phyloP scores from a whole-genome alignment of 1,139 yeast species.

The Blastobotrys ciferrii region DNA sequence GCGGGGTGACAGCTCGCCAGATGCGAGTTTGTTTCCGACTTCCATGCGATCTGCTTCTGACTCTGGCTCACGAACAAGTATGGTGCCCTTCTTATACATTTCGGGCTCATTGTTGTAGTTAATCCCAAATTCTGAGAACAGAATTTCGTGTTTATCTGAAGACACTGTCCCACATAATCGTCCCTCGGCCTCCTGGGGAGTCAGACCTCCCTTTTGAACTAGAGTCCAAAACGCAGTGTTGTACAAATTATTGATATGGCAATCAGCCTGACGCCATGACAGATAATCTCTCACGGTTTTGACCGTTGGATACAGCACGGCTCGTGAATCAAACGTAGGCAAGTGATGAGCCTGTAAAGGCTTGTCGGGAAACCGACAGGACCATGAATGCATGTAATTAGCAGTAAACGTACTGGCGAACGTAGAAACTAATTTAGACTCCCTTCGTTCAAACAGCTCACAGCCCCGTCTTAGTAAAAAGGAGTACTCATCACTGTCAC shows the following conservation, averaged over 20 bases:
- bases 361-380: conserved; percentile 50
- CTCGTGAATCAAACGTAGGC: conserved; percentile 91
- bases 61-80: conserved; percentile 55
- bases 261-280: conserved; percentile 95
- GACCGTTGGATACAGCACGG: conserved; percentile 75
- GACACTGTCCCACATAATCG: conserved; percentile 69
- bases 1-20: conserved; percentile 38
- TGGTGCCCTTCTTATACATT: conserved; percentile 82
- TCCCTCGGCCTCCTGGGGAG: conserved; percentile 77
- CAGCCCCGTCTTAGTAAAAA: conserved; percentile 67
- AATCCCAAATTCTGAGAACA: conserved; percentile 72
- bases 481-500: conserved; percentile 94
- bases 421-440: conserved; percentile 71
- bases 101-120: conserved; percentile 91
- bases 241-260: conserved; percentile 91
- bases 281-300: conserved; percentile 71
- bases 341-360: conserved; percentile 44
- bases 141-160: conserved; percentile 81
- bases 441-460: conserved; percentile 74
- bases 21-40: background rate
- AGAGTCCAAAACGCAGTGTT: conserved; percentile 92
- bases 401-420: conserved; percentile 83
- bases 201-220: conserved; percentile 65
- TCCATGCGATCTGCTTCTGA: conserved; percentile 12
- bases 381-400: conserved; percentile 69